phyloP scores from a whole-genome alignment of 1,284 basidiomycete species.

The Golubevia pallescens region DNA sequence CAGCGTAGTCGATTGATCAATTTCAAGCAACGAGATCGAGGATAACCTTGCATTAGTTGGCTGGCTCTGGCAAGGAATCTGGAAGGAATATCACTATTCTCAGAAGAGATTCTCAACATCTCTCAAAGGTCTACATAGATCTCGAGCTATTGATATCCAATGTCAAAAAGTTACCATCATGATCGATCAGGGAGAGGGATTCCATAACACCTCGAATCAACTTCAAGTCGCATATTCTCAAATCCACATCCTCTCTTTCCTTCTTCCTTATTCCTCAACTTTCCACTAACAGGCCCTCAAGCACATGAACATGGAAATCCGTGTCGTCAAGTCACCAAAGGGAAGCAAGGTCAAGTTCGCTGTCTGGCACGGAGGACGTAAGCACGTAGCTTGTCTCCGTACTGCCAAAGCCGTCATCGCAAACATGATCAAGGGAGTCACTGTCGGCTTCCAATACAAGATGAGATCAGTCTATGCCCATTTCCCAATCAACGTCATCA shows the following conservation, averaged over 20 bases:
- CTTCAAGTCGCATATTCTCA: background rate
- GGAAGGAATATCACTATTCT: no score
- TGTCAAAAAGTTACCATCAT: no score
- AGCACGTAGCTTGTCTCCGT: conserved; percentile 97
- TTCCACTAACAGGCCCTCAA: conserved; percentile 48
- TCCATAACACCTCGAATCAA: no score
- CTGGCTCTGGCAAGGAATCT: no score
- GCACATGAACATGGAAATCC: conserved; percentile 65
- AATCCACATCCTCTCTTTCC: background rate
- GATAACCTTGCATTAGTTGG: no score
- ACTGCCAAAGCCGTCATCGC: conserved; percentile 92
- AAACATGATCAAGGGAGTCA: conserved; percentile 98
- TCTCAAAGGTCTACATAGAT: no score
- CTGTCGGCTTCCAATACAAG: conserved; percentile 99
- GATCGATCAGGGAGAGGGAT: no score
- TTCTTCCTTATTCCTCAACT: conserved; percentile 5
- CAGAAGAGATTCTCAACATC: no score
- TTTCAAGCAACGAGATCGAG: no score
- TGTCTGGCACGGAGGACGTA: conserved; percentile 97
- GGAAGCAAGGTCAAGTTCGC: conserved; percentile 82
- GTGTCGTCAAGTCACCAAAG: conserved; percentile 67
- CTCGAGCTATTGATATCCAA: no score
- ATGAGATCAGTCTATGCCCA: conserved; percentile 88
- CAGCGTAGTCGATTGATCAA: no score
- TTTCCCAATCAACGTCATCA: conserved; percentile 99